These are phyloP conservation scores for Coccomyxa subellipsoidea DNA, from an alignment of 163 green algal genomes.

Conservation along the genomic window DNA sequence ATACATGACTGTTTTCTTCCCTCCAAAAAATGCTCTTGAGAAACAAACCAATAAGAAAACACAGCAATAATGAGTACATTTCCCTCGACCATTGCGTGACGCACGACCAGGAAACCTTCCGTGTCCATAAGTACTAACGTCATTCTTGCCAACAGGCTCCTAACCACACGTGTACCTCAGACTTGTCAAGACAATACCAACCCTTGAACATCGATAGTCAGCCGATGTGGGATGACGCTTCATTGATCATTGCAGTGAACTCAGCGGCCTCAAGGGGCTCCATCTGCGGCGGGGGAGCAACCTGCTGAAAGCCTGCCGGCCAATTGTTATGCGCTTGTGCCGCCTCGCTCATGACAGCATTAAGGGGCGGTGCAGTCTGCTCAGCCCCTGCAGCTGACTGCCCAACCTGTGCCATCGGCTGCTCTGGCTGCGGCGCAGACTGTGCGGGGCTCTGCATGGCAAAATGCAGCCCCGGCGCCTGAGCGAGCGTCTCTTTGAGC, in stretches of 20 bases:
- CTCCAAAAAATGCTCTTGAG: too few species aligned
- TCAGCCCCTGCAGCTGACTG: background rate
- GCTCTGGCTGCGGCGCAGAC: background rate
- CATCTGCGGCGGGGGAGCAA: background rate
- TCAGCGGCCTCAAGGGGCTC: background rate
- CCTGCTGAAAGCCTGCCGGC: background rate
- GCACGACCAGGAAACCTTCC: too few species aligned
- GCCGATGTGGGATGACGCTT: background rate
- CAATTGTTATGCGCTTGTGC: background rate
- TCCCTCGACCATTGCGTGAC: too few species aligned
- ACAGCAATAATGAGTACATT: too few species aligned
- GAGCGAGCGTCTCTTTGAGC: too few species aligned
- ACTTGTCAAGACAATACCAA: too few species aligned
- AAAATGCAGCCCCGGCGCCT: background rate
- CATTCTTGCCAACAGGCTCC: too few species aligned
- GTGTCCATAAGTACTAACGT: too few species aligned
- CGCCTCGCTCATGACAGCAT: background rate
- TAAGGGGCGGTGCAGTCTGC: background rate
- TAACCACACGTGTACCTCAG: too few species aligned
- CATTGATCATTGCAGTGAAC: background rate
- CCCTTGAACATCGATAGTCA: too few species aligned
- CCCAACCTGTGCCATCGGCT: background rate
- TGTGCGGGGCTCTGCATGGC: background rate
- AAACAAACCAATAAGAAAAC: too few species aligned
- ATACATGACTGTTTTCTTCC: too few species aligned